Base-by-base conservation (phyloP, 2,329 filamentous ascomycete genomes). In the Calonectria montana region DNA sequence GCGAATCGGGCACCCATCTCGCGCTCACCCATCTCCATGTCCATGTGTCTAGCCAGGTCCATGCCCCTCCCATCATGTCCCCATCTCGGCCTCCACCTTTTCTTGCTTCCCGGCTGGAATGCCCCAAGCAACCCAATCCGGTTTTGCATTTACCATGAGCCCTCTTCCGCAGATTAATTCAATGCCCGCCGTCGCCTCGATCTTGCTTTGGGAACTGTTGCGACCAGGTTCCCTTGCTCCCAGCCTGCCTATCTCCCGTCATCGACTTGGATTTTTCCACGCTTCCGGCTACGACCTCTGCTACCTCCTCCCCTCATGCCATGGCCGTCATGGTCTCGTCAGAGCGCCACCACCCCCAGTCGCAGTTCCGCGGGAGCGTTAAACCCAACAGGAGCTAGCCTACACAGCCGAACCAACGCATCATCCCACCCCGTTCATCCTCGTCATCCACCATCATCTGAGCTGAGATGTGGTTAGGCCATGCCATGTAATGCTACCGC, bases 51-150 rank as follows among this genome's bases (percentile, higher is more conserved):
- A 31, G 5, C 9, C 29, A 31, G 29, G 29, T 31, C 29, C 29
- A 31, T 4, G 29, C 9, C 29, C 29, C 4, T n/a, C n/a, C n/a
- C n/a, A n/a, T n/a, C n/a, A n/a, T n/a, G n/a, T 45, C 59, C 48
- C 50, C 64, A 66, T 53, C 50, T 66, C 47, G 63, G 47, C 47
- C 53, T 57, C 53, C 53, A 57, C 39, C 57, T 16, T 27, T 47
- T 31, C 43, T 43, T 47, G n/a, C 61, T 64, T 47, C 61, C 65
- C 65, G 65, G 27, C 37, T 41, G 65, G 55, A 62, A 50, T 41
- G 65, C 25, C 63, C 65, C 65, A 62, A 39, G 47, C 67, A 76
- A 74, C 62, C 72, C 70, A 72, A 72, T 73, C 76, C 74, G 61
- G 70, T 68, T 74, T 76, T 73, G 63, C 50, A 66, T 67, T 72